These are phyloP conservation scores for Flaveria trinervia DNA, from an alignment of 129 eudicot genomes.

Conservation along the genomic window DNA sequence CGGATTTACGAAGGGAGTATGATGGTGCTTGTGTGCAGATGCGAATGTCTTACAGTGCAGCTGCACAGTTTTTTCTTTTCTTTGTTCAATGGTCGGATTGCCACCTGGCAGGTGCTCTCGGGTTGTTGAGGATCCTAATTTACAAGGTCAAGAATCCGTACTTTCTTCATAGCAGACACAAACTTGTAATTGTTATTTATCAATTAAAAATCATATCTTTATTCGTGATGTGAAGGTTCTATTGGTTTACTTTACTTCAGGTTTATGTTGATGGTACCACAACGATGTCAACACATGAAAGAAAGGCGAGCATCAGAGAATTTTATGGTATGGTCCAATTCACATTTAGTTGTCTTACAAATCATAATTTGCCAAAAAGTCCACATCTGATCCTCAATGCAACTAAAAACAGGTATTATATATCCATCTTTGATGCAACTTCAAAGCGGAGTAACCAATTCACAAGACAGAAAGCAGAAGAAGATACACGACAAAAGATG, in stretches of 20 bases:
- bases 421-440: constrained; percentile 72
- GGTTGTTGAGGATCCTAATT: constrained; percentile 70
- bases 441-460: constrained; percentile 55
- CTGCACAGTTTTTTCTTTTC: constrained; percentile 78
- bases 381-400: neutral
- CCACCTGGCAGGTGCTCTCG: constrained; percentile 88
- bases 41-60: constrained; percentile 89
- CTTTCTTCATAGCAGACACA: neutral
- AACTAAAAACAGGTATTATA: constrained; percentile 44
- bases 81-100: constrained; percentile 93
- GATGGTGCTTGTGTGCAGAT: constrained; percentile 84
- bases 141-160: constrained; percentile 57
- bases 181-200: neutral
- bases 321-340: constrained; percentile 58
- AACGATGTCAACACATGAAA: constrained; percentile 84
- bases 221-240: constrained; percentile 1
- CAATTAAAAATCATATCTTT: neutral
- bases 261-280: constrained; percentile 97
- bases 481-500: constrained; percentile 46
- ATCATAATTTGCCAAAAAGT: no score
- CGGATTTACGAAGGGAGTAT: constrained; percentile 74
- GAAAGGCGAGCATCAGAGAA: constrained; percentile 89
- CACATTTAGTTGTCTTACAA: neutral
- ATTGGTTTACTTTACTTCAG: constrained; percentile 35
- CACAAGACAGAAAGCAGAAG: constrained; percentile 64